Base-by-base conservation (phyloP, 1,284 basidiomycete genomes). In the Boletus albobrunnescens region DNA sequence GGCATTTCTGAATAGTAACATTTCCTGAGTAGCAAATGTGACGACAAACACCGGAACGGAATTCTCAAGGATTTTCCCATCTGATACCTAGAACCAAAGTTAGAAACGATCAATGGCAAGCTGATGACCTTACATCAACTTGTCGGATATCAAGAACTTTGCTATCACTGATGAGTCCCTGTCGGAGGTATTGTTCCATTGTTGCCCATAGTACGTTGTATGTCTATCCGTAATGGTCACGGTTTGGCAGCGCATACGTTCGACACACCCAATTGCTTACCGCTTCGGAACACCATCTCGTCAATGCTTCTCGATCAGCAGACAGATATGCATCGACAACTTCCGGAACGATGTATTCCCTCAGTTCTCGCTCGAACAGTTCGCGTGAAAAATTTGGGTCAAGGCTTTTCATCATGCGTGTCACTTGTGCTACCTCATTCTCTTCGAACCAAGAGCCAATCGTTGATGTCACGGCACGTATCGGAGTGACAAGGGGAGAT, bases 131-230 rank as follows among this genome's bases (percentile, higher is more conserved):
- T 61, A 94, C 91, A 67, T 97, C 94, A 39, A 97, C 93, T 72
- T 94, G 86, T 53, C 91, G 85, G 63, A 97, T 95, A 70, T 96
- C 94, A 20, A 97, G 80, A 26, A 95, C 88, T 65, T 91, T 91
- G 66, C 87, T 92, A 62, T 94, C 91, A 53, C 88, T 90, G 52
- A 94, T 74, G 19, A 97, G 78, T 1, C 94, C 94, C 64, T 94
- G 91, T 48, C 82, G 79, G 44, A 96, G 75, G 69, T 94, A 98
- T 56, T 92, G 88, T 59, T 96, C 93, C 81, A 99, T 89, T 3
- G 94, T 96, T 3, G 95, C 95, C 87, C 94, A 96, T 3, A 98
- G 77, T 11, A 99, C 91, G 61, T 97, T 98, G 69, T 94, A 93
- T 3, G 93, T 94, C 91, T 94, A 41, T 11, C 50, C 45, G 45